These are phyloP conservation scores for Penicillium occitanis DNA, from an alignment of 2,329 filamentous ascomycete species.

Conservation along the genomic window DNA sequence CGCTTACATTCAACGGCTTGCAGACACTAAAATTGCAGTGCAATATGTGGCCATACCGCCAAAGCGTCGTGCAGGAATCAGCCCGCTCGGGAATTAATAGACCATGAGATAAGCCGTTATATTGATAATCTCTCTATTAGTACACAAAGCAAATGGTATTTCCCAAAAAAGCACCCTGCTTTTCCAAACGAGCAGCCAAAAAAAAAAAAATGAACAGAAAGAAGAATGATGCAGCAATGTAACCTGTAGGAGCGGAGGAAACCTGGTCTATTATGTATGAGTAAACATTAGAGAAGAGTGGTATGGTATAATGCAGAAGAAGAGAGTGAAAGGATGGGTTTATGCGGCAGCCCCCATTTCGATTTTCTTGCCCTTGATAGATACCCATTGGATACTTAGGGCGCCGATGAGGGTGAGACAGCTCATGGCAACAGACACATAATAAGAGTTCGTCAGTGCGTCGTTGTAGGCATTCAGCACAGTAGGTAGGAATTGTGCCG, in stretches of 20 bases:
- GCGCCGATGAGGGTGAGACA: conserved; percentile 37
- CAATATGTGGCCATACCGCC: not conserved
- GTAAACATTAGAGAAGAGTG: conserved; percentile 1
- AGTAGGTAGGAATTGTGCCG: conserved; percentile 5
- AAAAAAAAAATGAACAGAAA: not conserved
- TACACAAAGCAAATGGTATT: not conserved
- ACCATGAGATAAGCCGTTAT: not conserved
- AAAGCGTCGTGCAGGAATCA: not conserved
- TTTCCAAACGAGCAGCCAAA: not conserved
- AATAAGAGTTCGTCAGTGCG: conserved; percentile 14
- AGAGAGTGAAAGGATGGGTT: not conserved
- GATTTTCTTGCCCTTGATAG: conserved; percentile 39
- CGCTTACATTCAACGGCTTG: not conserved
- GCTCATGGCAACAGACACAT: conserved; percentile 29
- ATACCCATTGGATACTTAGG: conserved; percentile 43
- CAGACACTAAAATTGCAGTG: not conserved
- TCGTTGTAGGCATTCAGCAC: conserved; percentile 18
- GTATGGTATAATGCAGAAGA: not conserved
- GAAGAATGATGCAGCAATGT: not conserved
- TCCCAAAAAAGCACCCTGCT: not conserved
- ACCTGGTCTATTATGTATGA: conserved; percentile 1
- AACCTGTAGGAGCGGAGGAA: not conserved
- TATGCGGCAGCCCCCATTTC: conserved; percentile 25
- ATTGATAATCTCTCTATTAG: conserved; percentile 3
- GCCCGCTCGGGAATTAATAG: not conserved